These are phyloP conservation scores for Thraustochytrium striatum DNA, from an alignment of 352 stramenopile genomes.

Conservation along the genomic window DNA sequence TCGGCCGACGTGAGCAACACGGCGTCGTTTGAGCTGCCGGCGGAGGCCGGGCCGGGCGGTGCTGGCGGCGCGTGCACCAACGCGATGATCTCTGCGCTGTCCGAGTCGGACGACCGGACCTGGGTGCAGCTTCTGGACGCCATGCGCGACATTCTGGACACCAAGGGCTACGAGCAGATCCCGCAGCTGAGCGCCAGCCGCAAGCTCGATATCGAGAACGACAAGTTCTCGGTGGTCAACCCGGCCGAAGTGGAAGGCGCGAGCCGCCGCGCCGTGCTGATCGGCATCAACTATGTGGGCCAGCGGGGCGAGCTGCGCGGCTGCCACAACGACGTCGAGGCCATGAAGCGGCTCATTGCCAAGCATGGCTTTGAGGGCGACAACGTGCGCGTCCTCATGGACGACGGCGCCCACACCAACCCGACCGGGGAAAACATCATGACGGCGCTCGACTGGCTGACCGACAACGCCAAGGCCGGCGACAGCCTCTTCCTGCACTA, in stretches of 20 bases:
- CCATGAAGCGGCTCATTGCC: conserved; percentile 43
- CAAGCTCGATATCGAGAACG: conserved; percentile 4
- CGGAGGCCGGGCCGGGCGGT: conserved; percentile 9
- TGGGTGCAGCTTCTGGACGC: conserved; percentile 25
- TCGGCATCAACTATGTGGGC: conserved; percentile 53
- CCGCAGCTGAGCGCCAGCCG: conserved; percentile 32
- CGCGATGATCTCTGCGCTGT: conserved; percentile 6
- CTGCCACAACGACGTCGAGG: conserved; percentile 51
- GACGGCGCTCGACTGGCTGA: conserved; percentile 50
- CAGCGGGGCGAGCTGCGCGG: conserved; percentile 48
- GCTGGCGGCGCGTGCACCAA: conserved; percentile 34
- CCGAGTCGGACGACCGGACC: background rate
- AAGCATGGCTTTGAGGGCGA: conserved; percentile 49
- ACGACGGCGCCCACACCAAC: conserved; percentile 51
- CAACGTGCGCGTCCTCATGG: conserved; percentile 56
- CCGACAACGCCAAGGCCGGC: conserved; percentile 37
- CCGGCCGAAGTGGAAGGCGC: background rate
- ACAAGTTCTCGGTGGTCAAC: conserved; percentile 16
- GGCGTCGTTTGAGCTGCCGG: conserved; percentile 32
- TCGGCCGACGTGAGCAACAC: conserved; percentile 59
- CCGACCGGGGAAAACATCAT: conserved; percentile 50
- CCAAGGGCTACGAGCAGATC: conserved; percentile 46
- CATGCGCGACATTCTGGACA: conserved; percentile 16
- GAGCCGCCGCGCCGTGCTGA: conserved; percentile 33
- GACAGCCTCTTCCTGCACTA: conserved; percentile 55